Evolutionary conservation across 495 filamentous ascomycete species (phyloP).

Genomic region (Coniosporium apollinis): DNA sequence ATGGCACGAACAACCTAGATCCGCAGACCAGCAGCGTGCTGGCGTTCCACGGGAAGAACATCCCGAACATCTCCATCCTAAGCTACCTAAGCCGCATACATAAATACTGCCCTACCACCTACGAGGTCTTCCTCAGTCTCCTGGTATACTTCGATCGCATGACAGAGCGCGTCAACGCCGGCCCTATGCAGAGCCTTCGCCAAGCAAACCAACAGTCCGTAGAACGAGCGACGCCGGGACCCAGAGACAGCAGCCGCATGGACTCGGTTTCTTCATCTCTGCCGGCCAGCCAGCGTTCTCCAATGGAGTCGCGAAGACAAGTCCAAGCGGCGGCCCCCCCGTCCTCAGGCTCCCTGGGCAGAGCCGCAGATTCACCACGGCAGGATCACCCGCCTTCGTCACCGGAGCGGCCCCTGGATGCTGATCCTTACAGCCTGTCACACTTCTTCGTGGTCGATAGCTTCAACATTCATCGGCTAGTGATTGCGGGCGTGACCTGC

Average conservation of each 20-base stretch:
- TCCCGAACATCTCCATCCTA: slow-evolving; percentile 89
- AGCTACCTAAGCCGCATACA: slow-evolving; percentile 95
- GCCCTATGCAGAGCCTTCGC: slow-evolving; percentile 33
- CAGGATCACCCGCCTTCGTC: slow-evolving; percentile 14
- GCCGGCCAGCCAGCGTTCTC: not conserved
- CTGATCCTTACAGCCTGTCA: slow-evolving; percentile 43
- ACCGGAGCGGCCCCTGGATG: slow-evolving; percentile 13
- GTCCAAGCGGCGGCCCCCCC: slow-evolving; percentile 25
- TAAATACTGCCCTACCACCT: slow-evolving; percentile 97
- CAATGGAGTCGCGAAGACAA: too few species aligned
- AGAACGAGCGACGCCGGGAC: slow-evolving; percentile 10
- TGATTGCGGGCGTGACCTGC: slow-evolving; percentile 95
- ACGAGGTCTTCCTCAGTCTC: slow-evolving; percentile 91
- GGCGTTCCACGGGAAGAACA: slow-evolving; percentile 98
- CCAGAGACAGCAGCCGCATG: slow-evolving; percentile 9
- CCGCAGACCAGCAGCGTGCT: slow-evolving; percentile 78
- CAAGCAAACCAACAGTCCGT: slow-evolving; percentile 24
- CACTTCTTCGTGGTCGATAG: slow-evolving; percentile 97
- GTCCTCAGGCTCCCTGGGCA: slow-evolving; percentile 23
- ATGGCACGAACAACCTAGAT: slow-evolving; percentile 48
- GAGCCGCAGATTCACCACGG: slow-evolving; percentile 13
- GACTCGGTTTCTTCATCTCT: slow-evolving; percentile 11
- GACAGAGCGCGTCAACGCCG: slow-evolving; percentile 87
- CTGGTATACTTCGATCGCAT: slow-evolving; percentile 98
- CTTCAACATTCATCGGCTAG: slow-evolving; percentile 94